These are phyloP conservation scores for Globisporangium viniferum DNA, from an alignment of 352 stramenopile species.

Conservation along the genomic window DNA sequence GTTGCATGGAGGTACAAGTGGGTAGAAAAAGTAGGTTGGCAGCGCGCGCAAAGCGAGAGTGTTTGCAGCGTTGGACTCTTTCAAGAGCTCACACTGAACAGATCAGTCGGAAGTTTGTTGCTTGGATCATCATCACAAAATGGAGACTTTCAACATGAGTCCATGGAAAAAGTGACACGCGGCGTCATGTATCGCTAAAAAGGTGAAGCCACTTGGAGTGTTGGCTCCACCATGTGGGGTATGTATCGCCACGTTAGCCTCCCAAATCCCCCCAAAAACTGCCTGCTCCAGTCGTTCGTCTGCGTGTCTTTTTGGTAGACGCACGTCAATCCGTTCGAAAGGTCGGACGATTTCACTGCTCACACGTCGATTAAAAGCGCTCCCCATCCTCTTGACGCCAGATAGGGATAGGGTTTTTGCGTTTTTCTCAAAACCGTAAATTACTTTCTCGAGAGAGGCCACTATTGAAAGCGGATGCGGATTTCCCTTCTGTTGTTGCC, in stretches of 20 bases:
- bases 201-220: not conserved
- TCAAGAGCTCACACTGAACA: not conserved
- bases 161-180: not conserved
- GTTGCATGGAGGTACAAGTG: slow-evolving; percentile 7
- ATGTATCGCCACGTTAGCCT: not conserved
- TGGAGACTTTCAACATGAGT: not conserved
- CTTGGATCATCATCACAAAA: not conserved
- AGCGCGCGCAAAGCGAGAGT: not conserved
- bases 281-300: not conserved
- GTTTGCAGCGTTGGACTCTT: not conserved
- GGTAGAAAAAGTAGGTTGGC: slow-evolving; percentile 5
- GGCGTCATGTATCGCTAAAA: not conserved
- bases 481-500: not conserved
- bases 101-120: not conserved
- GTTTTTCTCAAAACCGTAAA: not conserved
- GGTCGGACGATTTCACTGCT: slow-evolving; percentile 7
- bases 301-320: slow-evolving; percentile 7
- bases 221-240: not conserved
- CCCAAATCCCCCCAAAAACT: not conserved
- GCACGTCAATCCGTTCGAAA: slow-evolving; percentile 2
- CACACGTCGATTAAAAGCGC: slow-evolving; percentile 5
- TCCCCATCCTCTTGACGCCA: not conserved
- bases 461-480: not conserved
- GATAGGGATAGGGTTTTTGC: not conserved
- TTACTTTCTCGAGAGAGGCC: not conserved